Percentiles rank a stretch among this genome's conserved stretches.
phyloP scores from a whole-genome alignment of 768 basidiomycete genomes.

The Ramaria rubella region DNA sequence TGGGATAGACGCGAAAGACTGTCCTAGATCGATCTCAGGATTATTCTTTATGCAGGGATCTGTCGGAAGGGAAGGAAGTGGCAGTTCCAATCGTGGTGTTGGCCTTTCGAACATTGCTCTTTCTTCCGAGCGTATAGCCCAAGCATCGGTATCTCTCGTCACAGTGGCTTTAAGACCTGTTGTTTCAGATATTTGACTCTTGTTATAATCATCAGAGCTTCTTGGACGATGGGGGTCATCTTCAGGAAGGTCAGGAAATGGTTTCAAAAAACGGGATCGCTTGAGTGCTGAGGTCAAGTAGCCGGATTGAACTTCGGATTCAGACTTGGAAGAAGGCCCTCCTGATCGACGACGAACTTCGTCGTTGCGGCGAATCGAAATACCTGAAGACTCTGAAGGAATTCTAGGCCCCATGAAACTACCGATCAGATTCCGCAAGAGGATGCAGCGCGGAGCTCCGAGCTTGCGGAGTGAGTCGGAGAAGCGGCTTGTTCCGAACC shows the following conservation, averaged over 20 bases:
- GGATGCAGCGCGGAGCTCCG: too few relatives aligned
- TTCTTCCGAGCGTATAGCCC: too few relatives aligned
- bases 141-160: too few relatives aligned
- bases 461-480: too few relatives aligned
- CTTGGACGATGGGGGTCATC: not conserved
- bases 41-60: too few relatives aligned
- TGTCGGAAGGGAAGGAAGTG: too few relatives aligned
- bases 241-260: not conserved
- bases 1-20: slow-evolving; percentile 14
- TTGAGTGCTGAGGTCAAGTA: not conserved
- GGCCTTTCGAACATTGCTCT: not conserved
- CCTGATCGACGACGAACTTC: not conserved
- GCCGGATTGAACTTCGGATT: not conserved
- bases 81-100: not conserved
- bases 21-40: not conserved
- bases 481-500: too few relatives aligned
- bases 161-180: not conserved
- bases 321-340: not conserved
- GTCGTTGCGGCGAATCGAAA: not conserved
- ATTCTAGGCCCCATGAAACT: not conserved
- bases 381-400: not conserved
- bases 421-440: too few relatives aligned
- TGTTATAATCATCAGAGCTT: not conserved
- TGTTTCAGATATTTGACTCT: not conserved
- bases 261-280: not conserved